These are phyloP conservation scores for Mucor circinelloides DNA, from an alignment of 371 early-diverging fungal species.

Conservation along the genomic window DNA sequence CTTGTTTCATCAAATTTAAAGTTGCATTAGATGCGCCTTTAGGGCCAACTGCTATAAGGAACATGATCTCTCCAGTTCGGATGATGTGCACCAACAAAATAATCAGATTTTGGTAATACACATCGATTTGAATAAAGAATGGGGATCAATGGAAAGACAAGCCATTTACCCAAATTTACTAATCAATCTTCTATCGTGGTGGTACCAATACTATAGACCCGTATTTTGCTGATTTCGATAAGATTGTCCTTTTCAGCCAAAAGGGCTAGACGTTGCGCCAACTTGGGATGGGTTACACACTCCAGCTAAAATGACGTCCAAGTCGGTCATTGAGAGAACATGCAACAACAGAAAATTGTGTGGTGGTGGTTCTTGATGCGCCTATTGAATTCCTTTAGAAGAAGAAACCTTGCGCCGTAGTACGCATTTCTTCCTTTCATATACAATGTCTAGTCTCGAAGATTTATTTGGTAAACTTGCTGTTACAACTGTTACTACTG, in stretches of 20 bases:
- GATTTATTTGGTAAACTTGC: conserved; percentile 70
- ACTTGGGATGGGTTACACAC: neutral
- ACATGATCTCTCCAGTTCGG: too few species aligned
- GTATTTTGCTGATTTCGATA: neutral
- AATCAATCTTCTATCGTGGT: neutral
- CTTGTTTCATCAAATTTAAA: too few species aligned
- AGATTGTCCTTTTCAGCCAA: neutral
- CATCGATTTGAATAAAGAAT: neutral
- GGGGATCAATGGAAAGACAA: neutral
- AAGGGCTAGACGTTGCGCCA: neutral
- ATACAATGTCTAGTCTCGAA: conserved; percentile 50
- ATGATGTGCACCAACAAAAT: too few species aligned
- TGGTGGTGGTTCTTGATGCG: neutral
- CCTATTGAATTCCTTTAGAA: neutral
- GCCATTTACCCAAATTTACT: neutral
- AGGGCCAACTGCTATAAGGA: too few species aligned
- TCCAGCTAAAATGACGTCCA: neutral
- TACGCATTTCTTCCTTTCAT: neutral
- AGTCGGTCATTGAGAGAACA: neutral
- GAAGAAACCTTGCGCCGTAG: neutral
- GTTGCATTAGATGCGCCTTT: too few species aligned
- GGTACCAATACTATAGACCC: neutral
- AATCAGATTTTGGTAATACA: neutral
- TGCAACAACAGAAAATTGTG: too few species aligned
- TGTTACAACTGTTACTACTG: conserved; percentile 70